Base-by-base conservation (phyloP, 768 basidiomycete genomes). In the Gloeophyllum trabeum region DNA sequence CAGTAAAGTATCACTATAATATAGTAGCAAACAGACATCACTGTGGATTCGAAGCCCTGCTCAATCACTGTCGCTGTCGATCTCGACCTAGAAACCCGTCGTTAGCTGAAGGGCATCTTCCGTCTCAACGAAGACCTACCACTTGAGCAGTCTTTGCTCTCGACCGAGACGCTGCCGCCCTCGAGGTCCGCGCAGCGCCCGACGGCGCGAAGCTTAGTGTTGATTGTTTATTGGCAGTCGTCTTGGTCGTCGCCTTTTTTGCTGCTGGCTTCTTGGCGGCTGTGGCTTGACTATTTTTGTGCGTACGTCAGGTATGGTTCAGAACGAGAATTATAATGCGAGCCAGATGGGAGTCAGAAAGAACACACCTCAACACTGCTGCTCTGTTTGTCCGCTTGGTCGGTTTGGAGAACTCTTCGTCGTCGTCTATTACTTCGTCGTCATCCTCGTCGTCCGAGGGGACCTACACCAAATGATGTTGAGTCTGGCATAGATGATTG, bases 161-260 rank as follows among this genome's bases (percentile, higher is more conserved):
- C 6, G 86, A 81, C 51, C 66, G 77, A 14, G 76, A 67, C 5
- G 86, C 85, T 12, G 86, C 85, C 0, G 81, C 70, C 41, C 85
- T 61, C 1, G 77, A 75, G 13, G 77, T 71, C 24, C 51, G 57
- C 5, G 79, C 63, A 5, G 72, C 51, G 20, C 54, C 71, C 23
- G 69, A 66, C 6, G 83, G 77, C 0, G 77, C 72, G 47, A 87
- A 87, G 25, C 61, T 72, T 42, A 87, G 57, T 34, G 76, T 80
- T 1, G 68, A 45, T 55, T 83, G 81, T 43, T 69, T 75, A 5
- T 61, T 37, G 41, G 49, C 46, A 12, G 54, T 42, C 44, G 48
- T 53, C 38, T 64, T 24, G 30, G 67, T 45, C 40, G 66, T 49
- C 6, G 64, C 46, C 53, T 66, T 75, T 52, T 66, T 72, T 2